Evolutionary conservation across 2,329 filamentous ascomycete species (phyloP), one percentile per base, ranked within the genome.

Genomic region (Fusarium musae): DNA sequence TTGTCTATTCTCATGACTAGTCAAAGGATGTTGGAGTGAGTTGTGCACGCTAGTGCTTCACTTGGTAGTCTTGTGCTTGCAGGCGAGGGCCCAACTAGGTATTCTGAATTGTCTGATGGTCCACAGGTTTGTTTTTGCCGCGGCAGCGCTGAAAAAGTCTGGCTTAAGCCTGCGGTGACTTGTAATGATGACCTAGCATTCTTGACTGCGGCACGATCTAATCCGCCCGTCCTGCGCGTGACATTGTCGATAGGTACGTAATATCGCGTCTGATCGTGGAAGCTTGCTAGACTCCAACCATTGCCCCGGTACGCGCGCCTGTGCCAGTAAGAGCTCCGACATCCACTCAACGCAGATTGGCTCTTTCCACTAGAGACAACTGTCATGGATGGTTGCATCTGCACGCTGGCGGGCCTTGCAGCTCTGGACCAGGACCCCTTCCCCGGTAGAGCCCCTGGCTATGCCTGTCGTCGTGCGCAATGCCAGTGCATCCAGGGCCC

Each of bases 381-480:
- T 74, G 68, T 70, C 66, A 73, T 75, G 64, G 69, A 63, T 70
- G 66, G 75, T 72, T 71, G 76, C 75, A 77, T 75, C 71, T 74
- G 67, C 59, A 65, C 54, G 71, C 69, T 72, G 63, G 73, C 69
- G 76, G 76, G 68, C 76, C 76, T 75, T 78, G 74, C 75, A 77
- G 75, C 66, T 68, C 56, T 63, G 28, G 43, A 52, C 64, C 66
- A 75, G 71, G 75, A 68, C 70, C 59, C 47, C 54, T 75, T 67
- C 72, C 74, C 76, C 72, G 70, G 70, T 74, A 71, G 61, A 53
- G 54, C 42, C 65, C 74, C 44, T 75, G 63, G 63, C 44, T 58
- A 66, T 74, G 73, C 74, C 64, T 66, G 70, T 77, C 59, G 59
- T 65, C 63, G 53, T 69, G 53, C 34, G 19, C 53, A 64, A 53